Percentiles rank a stretch among this genome's conserved stretches.
Evolutionary conservation across 202 grass and related monocot species (phyloP).

Genomic region (Carex sylvatica): DNA sequence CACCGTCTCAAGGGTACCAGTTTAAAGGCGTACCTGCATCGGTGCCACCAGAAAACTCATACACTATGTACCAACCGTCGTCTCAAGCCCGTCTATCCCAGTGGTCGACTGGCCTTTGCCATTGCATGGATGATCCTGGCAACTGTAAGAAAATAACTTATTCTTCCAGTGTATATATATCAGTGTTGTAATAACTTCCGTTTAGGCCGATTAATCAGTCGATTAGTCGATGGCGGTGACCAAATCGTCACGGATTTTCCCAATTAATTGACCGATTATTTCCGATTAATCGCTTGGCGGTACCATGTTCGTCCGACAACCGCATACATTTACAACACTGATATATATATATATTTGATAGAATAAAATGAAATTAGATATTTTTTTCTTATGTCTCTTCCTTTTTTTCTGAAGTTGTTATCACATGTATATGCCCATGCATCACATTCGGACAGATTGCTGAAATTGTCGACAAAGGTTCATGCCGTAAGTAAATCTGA

Average conservation of each 20-base stretch:
- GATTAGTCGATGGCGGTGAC: too few relatives aligned
- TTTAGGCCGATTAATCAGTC: too few relatives aligned
- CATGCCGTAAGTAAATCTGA: conserved; percentile 54
- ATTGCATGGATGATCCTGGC: conserved; percentile 93
- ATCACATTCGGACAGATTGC: conserved; percentile 94
- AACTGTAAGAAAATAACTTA: conserved; percentile 57
- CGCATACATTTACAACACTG: too few relatives aligned
- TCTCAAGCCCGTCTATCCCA: conserved; percentile 25
- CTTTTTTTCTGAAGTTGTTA: conserved; percentile 44
- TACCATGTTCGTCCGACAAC: too few relatives aligned
- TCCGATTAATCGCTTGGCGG: too few relatives aligned
- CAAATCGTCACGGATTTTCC: too few relatives aligned
- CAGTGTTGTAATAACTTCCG: too few relatives aligned
- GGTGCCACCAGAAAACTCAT: conserved; percentile 16
- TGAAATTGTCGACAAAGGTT: conserved; percentile 72
- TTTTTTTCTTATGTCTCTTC: not conserved
- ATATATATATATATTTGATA: not conserved
- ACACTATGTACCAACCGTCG: conserved; percentile 26
- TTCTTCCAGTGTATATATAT: not conserved
- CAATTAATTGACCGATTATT: too few relatives aligned
- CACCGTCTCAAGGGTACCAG: conserved; percentile 38
- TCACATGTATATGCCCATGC: conserved; percentile 84
- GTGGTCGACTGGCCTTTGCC: conserved; percentile 95
- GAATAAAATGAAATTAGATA: not conserved
- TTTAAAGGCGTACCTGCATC: conserved; percentile 4